These are phyloP conservation scores for Meira nashicola DNA, from an alignment of 1,284 basidiomycete genomes.

Conservation along the genomic window DNA sequence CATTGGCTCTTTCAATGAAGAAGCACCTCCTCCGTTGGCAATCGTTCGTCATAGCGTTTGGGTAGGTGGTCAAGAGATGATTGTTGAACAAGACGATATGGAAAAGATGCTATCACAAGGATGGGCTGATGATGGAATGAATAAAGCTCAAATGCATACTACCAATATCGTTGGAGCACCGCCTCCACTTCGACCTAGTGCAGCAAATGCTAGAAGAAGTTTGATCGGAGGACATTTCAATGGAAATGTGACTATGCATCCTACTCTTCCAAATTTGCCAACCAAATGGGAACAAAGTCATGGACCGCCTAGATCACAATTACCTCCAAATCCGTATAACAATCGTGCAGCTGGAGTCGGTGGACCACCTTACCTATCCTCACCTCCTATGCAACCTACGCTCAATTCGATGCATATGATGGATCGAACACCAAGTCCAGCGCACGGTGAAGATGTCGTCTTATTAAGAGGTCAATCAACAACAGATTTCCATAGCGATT, in stretches of 20 bases:
- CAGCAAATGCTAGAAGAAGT: background rate
- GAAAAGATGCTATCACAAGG: conserved; percentile 44
- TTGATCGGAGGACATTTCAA: background rate
- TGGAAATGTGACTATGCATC: background rate
- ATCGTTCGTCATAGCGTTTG: conserved; percentile 40
- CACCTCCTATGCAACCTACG: background rate
- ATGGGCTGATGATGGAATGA: conserved; percentile 23
- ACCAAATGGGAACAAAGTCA: background rate
- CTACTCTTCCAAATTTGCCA: conserved; percentile 5
- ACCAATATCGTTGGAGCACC: background rate
- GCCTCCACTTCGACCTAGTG: conserved; percentile 5
- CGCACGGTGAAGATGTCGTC: conserved; percentile 5
- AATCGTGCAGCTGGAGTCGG: background rate
- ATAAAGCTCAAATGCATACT: background rate
- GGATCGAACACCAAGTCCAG: conserved; percentile 11
- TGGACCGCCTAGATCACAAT: background rate
- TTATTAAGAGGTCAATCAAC: background rate
- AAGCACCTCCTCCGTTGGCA: conserved; percentile 37
- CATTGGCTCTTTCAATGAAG: conserved; percentile 53
- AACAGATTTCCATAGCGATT: background rate
- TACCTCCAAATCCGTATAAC: background rate
- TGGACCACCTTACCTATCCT: background rate
- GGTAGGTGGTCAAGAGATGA: conserved; percentile 34
- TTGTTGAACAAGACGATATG: conserved; percentile 40
- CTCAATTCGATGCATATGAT: background rate